These are phyloP conservation scores for Fistulina hepatica DNA, from an alignment of 1,284 basidiomycete genomes.

Conservation along the genomic window DNA sequence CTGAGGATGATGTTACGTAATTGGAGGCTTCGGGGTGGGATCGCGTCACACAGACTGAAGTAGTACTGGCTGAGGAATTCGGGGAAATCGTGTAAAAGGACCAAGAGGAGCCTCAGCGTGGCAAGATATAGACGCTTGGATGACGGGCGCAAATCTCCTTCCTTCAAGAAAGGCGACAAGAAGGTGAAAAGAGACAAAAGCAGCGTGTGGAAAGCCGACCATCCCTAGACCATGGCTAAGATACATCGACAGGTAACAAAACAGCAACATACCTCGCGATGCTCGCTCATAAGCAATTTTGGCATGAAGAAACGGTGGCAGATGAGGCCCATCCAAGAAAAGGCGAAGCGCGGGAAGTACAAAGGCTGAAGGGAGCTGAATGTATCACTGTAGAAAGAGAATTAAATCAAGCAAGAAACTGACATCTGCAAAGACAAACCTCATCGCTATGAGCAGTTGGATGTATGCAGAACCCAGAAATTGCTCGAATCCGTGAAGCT, in stretches of 20 bases:
- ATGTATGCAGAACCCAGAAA: conserved; percentile 82
- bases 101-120: conserved; percentile 83
- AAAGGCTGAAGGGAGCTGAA: conserved; percentile 94
- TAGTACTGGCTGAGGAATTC: conserved; percentile 97
- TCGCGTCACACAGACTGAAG: conserved; percentile 88
- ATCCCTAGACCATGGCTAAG: conserved; percentile 44
- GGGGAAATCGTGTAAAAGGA: conserved; percentile 97
- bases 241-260: conserved; percentile 6
- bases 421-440: conserved; percentile 46
- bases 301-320: conserved; percentile 98
- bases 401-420: conserved; percentile 6
- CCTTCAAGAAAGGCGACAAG: conserved; percentile 83
- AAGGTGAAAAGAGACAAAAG: conserved; percentile 91
- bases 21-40: conserved; percentile 91
- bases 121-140: conserved; percentile 90
- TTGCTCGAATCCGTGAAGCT: conserved; percentile 76
- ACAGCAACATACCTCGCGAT: conserved; percentile 53
- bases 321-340: conserved; percentile 95
- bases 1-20: conserved; percentile 94
- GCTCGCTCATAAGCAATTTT: conserved; percentile 76
- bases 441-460: conserved; percentile 81
- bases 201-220: conserved; percentile 93
- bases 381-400: conserved; percentile 58
- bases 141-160: conserved; percentile 69
- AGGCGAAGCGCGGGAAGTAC: conserved; percentile 96